Evolutionary conservation across 176 grass and related monocot genomes (phyloP), one percentile per base, ranked within the genome.

Genomic region (Guadua angustifolia): DNA sequence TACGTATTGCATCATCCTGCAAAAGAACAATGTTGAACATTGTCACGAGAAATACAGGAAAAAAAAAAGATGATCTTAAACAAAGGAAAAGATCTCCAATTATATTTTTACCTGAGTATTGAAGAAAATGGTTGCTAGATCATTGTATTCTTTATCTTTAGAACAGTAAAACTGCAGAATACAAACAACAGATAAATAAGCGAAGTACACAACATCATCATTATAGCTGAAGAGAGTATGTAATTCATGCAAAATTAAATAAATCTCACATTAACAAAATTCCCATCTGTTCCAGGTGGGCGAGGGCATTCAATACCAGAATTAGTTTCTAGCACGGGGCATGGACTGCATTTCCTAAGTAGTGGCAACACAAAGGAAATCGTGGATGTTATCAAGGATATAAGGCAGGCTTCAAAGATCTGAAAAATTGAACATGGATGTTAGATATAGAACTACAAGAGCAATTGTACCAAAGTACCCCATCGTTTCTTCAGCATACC

Each of bases 51-150:
- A 75, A 77, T 82, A 86, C 18, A 73, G 18, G 51, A 21, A 46
- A 4, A 4, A 55, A 46, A 55, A 58, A 44, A 69, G 73, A 79
- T 22, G 76, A 53, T 18, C 22, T 24, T 35, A 72, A 62, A 33
- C 47, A 43, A 69, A 53, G 47, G 42, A 45, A 52, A 81, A 44
- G 57, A 24, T 45, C 36, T 63, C 32, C 14, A 36, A 59, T 38
- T 65, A 78, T 77, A 72, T 59, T 60, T 67, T 77, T 70, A 95
- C 96, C 96, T 99, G 96, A 78, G 96, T 92, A 82, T 99, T 99
- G 89, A 99, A 99, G 89, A 99, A 99, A 90, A 99, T 99, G 69
- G 96, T 99, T 47, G 96, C 96, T 85, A 99, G 85, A 86, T 99
- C 96, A 89, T 99, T 99, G 86, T 99, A 99, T 77, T 99, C 96